Percentiles rank a stretch among this genome's conserved stretches.
These are phyloP conservation scores for Thermochaetoides dissita DNA, from an alignment of 2,329 filamentous ascomycete species.

Conservation along the genomic window DNA sequence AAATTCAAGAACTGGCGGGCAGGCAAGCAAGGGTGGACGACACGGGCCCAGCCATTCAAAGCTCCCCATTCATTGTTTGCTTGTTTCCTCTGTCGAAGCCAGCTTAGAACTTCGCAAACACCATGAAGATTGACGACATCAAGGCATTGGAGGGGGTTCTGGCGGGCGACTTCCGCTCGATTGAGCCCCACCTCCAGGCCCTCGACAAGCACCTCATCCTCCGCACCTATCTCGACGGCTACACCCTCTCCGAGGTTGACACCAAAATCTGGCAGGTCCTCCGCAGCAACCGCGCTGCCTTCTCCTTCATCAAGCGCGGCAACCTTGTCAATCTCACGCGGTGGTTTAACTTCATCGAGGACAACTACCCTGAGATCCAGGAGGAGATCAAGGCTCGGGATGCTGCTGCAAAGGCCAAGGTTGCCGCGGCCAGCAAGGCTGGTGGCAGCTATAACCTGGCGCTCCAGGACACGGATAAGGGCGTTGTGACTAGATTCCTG, in stretches of 20 bases:
- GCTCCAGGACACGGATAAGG: slow-evolving; percentile 70
- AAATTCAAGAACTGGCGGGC: slow-evolving; percentile 4
- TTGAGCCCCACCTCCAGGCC: slow-evolving; percentile 26
- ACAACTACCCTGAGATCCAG: slow-evolving; percentile 63
- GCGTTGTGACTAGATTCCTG: slow-evolving; percentile 82
- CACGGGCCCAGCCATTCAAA: background rate
- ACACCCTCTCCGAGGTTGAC: slow-evolving; percentile 63
- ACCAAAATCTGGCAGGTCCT: slow-evolving; percentile 72
- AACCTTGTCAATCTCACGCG: slow-evolving; percentile 62
- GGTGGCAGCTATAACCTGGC: slow-evolving; percentile 83
- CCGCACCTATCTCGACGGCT: slow-evolving; percentile 73
- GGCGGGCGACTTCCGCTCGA: slow-evolving; percentile 56
- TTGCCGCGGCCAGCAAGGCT: slow-evolving; percentile 54
- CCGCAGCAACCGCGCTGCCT: slow-evolving; percentile 70
- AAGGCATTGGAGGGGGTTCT: slow-evolving; percentile 34
- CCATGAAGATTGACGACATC: slow-evolving; percentile 45
- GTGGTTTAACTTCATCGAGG: slow-evolving; percentile 81
- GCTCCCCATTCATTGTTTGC: too few relatives aligned
- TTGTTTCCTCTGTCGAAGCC: too few relatives aligned
- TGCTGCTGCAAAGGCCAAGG: slow-evolving; percentile 54
- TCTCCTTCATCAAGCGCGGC: slow-evolving; percentile 67
- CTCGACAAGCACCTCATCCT: slow-evolving; percentile 81
- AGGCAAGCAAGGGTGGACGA: background rate
- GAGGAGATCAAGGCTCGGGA: slow-evolving; percentile 56
- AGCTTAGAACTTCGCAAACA: slow-evolving; percentile 10